These are phyloP conservation scores for Fragaria iinumae DNA, from an alignment of 306 rosid genomes.

Conservation along the genomic window DNA sequence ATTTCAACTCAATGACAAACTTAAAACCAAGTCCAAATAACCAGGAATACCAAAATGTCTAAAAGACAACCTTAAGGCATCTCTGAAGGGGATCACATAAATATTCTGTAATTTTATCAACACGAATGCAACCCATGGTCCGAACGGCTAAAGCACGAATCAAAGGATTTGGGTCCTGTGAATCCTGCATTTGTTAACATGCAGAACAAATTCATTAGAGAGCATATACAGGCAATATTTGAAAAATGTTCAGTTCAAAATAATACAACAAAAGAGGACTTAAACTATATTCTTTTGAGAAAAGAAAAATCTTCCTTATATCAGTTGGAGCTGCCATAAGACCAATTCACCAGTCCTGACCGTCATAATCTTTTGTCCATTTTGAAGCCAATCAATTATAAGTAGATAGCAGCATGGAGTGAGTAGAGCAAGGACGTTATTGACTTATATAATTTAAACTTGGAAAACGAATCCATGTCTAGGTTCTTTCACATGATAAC, in stretches of 20 bases:
- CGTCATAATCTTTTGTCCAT: background rate
- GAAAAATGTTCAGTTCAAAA: background rate
- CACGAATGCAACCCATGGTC: conserved; percentile 99
- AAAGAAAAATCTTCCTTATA: background rate
- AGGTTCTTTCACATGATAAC: conserved; percentile 4
- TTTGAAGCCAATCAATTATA: background rate
- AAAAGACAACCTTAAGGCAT: conserved; percentile 79
- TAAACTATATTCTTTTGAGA: background rate
- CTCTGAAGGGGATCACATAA: conserved; percentile 99
- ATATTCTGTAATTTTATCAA: conserved; percentile 97
- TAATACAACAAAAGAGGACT: background rate
- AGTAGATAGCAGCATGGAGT: background rate
- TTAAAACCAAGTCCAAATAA: conserved; percentile 1
- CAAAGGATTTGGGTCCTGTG: conserved; percentile 98
- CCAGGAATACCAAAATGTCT: background rate
- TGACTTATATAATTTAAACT: conserved; percentile 1
- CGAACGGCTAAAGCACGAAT: conserved; percentile 98
- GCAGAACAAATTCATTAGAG: background rate
- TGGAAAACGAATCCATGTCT: background rate
- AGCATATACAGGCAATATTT: conserved; percentile 5
- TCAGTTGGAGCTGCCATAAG: conserved; percentile 3
- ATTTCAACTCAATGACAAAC: conserved; percentile 6
- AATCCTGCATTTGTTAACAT: conserved; percentile 63
- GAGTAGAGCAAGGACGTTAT: background rate
- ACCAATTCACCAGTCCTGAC: background rate